Evolutionary conservation across 306 rosid species (phyloP).

Genomic region (Malus fusca): DNA sequence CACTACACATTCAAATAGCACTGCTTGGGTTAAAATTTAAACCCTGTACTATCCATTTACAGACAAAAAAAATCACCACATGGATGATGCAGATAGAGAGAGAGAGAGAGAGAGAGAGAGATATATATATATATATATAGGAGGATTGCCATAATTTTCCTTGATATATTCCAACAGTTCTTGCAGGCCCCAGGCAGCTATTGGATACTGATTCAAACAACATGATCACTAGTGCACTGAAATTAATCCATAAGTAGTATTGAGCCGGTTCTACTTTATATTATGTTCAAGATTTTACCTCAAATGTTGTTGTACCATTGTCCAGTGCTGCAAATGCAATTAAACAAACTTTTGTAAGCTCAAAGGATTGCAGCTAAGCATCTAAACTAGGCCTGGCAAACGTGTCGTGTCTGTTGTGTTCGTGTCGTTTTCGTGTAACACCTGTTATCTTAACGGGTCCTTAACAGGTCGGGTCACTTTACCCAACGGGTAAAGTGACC

Average conservation of each 20-base stretch:
- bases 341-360: background rate
- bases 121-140: slow-evolving; percentile 43
- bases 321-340: background rate
- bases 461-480: no score
- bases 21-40: no score
- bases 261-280: background rate
- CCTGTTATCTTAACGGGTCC: no score
- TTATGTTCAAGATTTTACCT: slow-evolving; percentile 22
- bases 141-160: slow-evolving; percentile 32
- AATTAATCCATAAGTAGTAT: background rate
- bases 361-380: background rate
- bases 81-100: background rate
- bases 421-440: no score
- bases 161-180: slow-evolving; percentile 25
- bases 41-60: no score
- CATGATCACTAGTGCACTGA: background rate
- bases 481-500: no score
- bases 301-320: slow-evolving; percentile 1
- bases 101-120: background rate
- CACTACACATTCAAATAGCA: no score
- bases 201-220: slow-evolving; percentile 24
- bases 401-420: no score
- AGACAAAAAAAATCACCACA: no score
- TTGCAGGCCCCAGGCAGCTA: slow-evolving; percentile 21
- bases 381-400: background rate